A percentile compares a stretch with the other conserved stretches of the same genome.
Evolutionary conservation across 257 asterid species (phyloP).

Genomic region (Hygrophila difformis): DNA sequence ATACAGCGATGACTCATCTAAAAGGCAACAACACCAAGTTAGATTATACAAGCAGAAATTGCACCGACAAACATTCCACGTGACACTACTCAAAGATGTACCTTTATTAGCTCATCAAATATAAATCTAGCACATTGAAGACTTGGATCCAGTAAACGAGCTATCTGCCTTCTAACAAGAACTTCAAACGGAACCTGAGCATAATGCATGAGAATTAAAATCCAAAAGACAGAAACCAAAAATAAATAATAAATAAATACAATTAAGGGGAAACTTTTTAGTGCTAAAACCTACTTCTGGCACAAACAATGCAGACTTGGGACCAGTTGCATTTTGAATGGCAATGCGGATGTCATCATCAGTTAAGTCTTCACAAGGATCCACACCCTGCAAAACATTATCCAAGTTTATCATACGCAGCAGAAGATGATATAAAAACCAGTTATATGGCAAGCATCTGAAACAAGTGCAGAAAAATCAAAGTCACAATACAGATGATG

Average conservation of each 20-base stretch:
- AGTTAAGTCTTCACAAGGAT: conserved; percentile 92
- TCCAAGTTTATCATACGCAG: conserved; percentile 10
- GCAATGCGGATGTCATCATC: conserved; percentile 91
- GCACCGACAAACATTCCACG: conserved; percentile 5
- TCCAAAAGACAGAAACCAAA: too few species aligned
- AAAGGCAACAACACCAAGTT: conserved; percentile 11
- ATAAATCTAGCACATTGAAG: conserved; percentile 93
- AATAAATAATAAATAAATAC: not conserved
- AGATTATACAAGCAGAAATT: conserved; percentile 9
- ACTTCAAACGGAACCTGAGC: conserved; percentile 96
- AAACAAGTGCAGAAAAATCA: not conserved
- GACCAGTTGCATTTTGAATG: conserved; percentile 88
- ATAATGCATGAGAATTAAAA: too few species aligned
- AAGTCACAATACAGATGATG: too few species aligned
- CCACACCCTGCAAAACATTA: conserved; percentile 62
- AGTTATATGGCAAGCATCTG: conserved; percentile 5
- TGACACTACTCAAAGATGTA: conserved; percentile 15
- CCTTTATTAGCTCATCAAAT: conserved; percentile 92
- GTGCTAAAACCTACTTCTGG: conserved; percentile 62
- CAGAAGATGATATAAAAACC: conserved; percentile 9
- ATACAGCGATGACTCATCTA: conserved; percentile 89
- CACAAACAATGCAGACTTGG: conserved; percentile 77
- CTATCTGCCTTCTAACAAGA: conserved; percentile 80
- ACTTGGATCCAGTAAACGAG: conserved; percentile 91
- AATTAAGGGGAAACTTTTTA: conserved; percentile 4